These are phyloP conservation scores for Vanderwaltozyma verrucispora DNA, from an alignment of 805 yeast genomes.

Conservation along the genomic window DNA sequence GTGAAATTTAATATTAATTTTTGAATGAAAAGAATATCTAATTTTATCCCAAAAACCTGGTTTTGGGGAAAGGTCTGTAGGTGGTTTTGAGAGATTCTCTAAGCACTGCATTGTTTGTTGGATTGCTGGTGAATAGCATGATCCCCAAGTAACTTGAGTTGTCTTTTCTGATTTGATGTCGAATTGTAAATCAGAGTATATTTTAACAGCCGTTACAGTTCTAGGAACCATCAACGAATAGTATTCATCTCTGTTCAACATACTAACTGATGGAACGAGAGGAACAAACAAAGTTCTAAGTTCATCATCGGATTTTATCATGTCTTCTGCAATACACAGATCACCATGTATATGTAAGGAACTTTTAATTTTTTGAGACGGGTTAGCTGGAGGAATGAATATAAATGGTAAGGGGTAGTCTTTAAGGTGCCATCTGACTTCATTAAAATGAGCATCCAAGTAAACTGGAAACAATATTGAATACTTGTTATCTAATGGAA, in stretches of 20 bases:
- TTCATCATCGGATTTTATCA: slow-evolving; percentile 39
- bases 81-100: slow-evolving; percentile 83
- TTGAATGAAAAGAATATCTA: slow-evolving; percentile 67
- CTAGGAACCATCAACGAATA: slow-evolving; percentile 59
- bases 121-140: slow-evolving; percentile 72
- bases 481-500: slow-evolving; percentile 60
- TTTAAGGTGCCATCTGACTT: slow-evolving; percentile 58
- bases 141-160: slow-evolving; percentile 73
- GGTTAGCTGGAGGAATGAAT: slow-evolving; percentile 48
- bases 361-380: slow-evolving; percentile 22
- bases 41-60: slow-evolving; percentile 92
- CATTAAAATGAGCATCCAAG: slow-evolving; percentile 46
- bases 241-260: slow-evolving; percentile 31
- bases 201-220: slow-evolving; percentile 65
- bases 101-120: slow-evolving; percentile 69
- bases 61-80: slow-evolving; percentile 73
- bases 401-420: slow-evolving; percentile 83
- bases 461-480: slow-evolving; percentile 58
- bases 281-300: slow-evolving; percentile 55
- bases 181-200: slow-evolving; percentile 51
- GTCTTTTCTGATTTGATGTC: slow-evolving; percentile 45
- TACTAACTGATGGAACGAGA: slow-evolving; percentile 38
- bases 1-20: slow-evolving; percentile 41
- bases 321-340: slow-evolving; percentile 57
- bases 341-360: slow-evolving; percentile 46